Evolutionary conservation across 768 basidiomycete species (phyloP).

Genomic region (Psilocybe sp.): DNA sequence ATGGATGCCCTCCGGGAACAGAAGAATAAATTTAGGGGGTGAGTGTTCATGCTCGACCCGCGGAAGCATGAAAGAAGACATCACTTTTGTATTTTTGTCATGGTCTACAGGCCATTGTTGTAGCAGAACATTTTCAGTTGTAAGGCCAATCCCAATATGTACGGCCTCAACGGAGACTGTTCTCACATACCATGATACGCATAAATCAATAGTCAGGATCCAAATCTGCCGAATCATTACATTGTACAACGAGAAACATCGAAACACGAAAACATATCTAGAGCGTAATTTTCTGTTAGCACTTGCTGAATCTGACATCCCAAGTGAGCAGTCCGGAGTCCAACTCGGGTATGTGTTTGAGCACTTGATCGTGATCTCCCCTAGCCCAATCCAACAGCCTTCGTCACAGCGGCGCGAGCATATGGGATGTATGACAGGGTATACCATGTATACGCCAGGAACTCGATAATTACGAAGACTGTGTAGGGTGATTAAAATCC

Average conservation of each 20-base stretch:
- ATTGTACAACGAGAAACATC: conserved; percentile 4
- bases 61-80: neutral
- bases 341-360: neutral
- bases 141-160: neutral
- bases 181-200: too few relatives aligned
- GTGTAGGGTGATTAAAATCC: conserved; percentile 11
- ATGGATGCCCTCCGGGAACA: conserved; percentile 76
- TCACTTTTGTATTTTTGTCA: neutral
- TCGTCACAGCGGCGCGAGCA: conserved; percentile 72
- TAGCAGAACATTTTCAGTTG: conserved; percentile 1
- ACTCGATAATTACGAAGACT: conserved; percentile 92
- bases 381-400: conserved; percentile 52
- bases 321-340: neutral
- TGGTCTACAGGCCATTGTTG: conserved; percentile 13
- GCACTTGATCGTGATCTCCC: neutral
- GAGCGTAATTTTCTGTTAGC: conserved; percentile 3
- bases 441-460: conserved; percentile 91
- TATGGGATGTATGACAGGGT: conserved; percentile 89
- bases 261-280: neutral
- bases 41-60: conserved; percentile 16
- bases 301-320: conserved; percentile 1
- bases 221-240: neutral
- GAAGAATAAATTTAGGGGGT: conserved; percentile 85
- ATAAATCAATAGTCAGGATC: too few relatives aligned
- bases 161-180: too few relatives aligned